Evolutionary conservation across 2,329 filamentous ascomycete species (phyloP), one percentile per base, ranked within the genome.

Genomic region (Hypoxylon sp.): DNA sequence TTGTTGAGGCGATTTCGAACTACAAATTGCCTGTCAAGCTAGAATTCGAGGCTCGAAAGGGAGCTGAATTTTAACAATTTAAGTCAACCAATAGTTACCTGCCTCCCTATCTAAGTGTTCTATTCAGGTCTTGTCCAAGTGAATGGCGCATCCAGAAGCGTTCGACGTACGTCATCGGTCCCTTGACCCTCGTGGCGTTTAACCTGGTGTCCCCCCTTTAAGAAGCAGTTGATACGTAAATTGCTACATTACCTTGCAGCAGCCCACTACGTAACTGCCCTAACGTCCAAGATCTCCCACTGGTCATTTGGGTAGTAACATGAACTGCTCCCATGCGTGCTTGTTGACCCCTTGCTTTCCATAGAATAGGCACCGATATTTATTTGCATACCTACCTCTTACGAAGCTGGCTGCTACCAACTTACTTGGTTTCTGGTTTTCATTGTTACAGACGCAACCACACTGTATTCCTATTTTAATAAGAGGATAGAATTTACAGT

Each of bases 91-190:
- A 51, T 57, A 16, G 9, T 8, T 32, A 12, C 9, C 5, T 42
- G 4, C 7, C 3, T n/a, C 16, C n/a, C 6, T 63, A 55, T 49
- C 38, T 38, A 36, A 36, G 14, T 56, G 38, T 55, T n/a, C n/a
- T n/a, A n/a, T n/a, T n/a, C n/a, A n/a, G 51, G 46, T 36, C 22
- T 54, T n/a, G 33, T 24, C 18, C 22, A 45, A 46, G 6, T 48
- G 26, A 44, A 57, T 40, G 16, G 14, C 22, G n/a, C 46, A 44
- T 58, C 20, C 28, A 45, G 32, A 44, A 22, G 50, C 16, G 36
- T 26, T 22, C 32, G 61, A 59, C 61, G 58, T 68, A 68, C 65
- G 65, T 68, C 61, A 68, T 68, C 54, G 48, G 33, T 20, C 44
- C 53, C 61, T n/a, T 56, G 51, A 49, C 30, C 45, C 48, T 55